A percentile compares a stretch with the other conserved stretches of the same genome.
phyloP scores from a whole-genome alignment of 1,139 yeast genomes.

The Saccharomyces hybrid region DNA sequence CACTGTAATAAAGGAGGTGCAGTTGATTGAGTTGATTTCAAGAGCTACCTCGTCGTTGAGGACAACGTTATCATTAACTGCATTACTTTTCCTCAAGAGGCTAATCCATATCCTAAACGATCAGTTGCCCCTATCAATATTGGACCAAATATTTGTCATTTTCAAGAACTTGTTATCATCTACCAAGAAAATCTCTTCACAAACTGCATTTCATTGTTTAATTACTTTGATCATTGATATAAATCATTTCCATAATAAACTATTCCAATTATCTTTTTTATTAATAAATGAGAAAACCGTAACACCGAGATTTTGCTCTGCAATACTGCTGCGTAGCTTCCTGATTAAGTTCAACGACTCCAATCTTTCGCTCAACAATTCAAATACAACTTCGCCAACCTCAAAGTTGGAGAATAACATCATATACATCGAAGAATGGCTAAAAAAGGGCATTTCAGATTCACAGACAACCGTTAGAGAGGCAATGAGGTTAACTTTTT shows the following conservation, averaged over 20 bases:
- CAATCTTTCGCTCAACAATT: neutral
- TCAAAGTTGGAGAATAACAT: slow-evolving; percentile 36
- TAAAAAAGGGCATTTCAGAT: slow-evolving; percentile 61
- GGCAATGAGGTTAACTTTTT: slow-evolving; percentile 62
- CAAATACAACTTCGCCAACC: neutral
- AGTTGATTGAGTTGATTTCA: slow-evolving; percentile 52
- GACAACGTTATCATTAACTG: slow-evolving; percentile 71
- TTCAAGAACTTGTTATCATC: slow-evolving; percentile 61
- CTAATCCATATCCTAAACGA: slow-evolving; percentile 44
- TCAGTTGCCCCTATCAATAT: slow-evolving; percentile 46
- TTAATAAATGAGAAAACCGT: slow-evolving; percentile 62
- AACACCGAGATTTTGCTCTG: slow-evolving; percentile 62
- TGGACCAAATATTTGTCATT: slow-evolving; percentile 53
- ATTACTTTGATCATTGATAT: slow-evolving; percentile 49
- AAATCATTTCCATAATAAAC: slow-evolving; percentile 43
- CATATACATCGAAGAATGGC: slow-evolving; percentile 45
- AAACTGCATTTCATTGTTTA: slow-evolving; percentile 64
- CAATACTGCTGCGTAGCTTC: slow-evolving; percentile 62
- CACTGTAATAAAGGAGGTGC: slow-evolving; percentile 23
- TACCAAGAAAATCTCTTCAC: slow-evolving; percentile 73
- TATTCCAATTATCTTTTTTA: slow-evolving; percentile 44
- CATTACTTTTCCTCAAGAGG: slow-evolving; percentile 77
- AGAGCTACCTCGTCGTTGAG: slow-evolving; percentile 70
- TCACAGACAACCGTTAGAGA: slow-evolving; percentile 79
- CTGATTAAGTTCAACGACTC: slow-evolving; percentile 40